phyloP scores from a whole-genome alignment of 2,329 filamentous ascomycete genomes.

The Sphaerostilbella broomeana region DNA sequence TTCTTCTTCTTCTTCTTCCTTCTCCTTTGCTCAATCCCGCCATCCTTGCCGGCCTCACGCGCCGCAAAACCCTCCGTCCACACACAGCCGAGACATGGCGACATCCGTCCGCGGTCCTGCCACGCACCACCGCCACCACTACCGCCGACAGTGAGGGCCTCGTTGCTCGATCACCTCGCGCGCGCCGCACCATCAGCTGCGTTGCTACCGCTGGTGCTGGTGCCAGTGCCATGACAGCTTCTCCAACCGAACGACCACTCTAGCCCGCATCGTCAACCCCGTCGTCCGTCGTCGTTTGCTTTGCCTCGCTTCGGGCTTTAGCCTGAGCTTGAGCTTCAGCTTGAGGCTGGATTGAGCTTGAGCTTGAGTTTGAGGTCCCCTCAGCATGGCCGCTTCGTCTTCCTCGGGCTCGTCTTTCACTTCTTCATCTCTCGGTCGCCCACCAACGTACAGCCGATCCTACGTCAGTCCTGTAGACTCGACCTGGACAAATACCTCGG shows the following conservation, averaged over 20 bases:
- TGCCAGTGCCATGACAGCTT: conserved; percentile 14
- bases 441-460: conserved; percentile 34
- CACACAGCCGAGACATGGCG: conserved; percentile 5
- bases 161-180: not conserved
- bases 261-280: conserved; percentile 4
- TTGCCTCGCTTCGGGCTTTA: no score
- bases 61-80: not conserved
- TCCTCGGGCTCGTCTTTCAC: conserved; percentile 45
- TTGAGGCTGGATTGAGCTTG: no score
- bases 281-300: conserved; percentile 1
- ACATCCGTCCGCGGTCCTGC: not conserved
- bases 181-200: conserved; percentile 5
- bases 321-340: no score
- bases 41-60: not conserved
- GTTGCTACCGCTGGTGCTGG: not conserved
- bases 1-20: not conserved
- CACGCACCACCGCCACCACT: no score
- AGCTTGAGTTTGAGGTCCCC: conserved; percentile 3
- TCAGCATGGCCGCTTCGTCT: conserved; percentile 35
- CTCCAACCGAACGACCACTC: conserved; percentile 2
- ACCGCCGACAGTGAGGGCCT: no score
- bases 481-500: conserved; percentile 41
- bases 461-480: conserved; percentile 39
- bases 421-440: conserved; percentile 38
- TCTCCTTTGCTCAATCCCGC: not conserved